Base-by-base conservation (phyloP, 345 rosid species). In the Eucalyptus albens region DNA sequence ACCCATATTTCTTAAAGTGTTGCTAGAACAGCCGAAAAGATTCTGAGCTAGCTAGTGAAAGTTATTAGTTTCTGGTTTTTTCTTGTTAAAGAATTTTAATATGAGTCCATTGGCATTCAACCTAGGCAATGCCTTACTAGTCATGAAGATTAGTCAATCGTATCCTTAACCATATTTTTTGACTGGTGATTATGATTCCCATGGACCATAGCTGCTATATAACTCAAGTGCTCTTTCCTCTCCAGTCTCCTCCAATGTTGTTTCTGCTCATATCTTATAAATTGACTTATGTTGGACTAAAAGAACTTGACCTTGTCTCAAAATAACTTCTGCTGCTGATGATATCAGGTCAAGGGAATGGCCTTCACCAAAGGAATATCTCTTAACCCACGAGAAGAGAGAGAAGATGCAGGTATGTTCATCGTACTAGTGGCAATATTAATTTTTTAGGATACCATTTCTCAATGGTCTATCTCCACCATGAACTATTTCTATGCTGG, bases 271-370 rank as follows among this genome's bases (percentile, higher is more conserved):
- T 42, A 16, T 33, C 22, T 82, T 10, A 51, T 50, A 86, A 86
- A 49, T 86, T 51, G 60, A 31, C 62, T 16, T 29, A 13, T 17
- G 65, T 11, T 27, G 12, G 42, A 19, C 56, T 11, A 26, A n/a
- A 86, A 50, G 44, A 50, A 50, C 44, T 31, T 27, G 87, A 55
- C 60, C 42, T 86, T 3, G 5, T 40, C 85, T 77, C 47, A 77
- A 77, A 12, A 40, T 77, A 40, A 77, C 29, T 21, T 50, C 72
- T 81, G 8, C 89, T 83, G 50, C 62, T 81, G 29, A 51, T 91
- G 69, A 89, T 88, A 86, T 89, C 91, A 97, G 99, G 99, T 95
- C 69, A 97, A 97, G 95, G 99, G 99, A 62, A 97, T 96, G 99
- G 97, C 99, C 89, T 94, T 94, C 86, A 95, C 96, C 94, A 96